Conservation (phyloP, 2,329 filamentous ascomycete genomes). For the Aureobasidium melanogenum region DNA sequence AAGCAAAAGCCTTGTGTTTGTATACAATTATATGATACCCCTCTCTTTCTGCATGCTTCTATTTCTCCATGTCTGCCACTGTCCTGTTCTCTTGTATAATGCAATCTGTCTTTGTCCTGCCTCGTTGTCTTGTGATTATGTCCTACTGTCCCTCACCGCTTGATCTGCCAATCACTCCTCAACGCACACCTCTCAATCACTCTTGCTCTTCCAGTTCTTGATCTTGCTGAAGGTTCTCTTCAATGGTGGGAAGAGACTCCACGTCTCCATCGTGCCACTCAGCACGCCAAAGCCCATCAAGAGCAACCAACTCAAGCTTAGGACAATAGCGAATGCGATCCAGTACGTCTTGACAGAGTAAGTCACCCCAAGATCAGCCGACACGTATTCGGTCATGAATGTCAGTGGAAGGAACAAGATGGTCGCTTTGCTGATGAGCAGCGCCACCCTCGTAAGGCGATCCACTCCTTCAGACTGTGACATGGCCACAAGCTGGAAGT, state of each 20-base stretch:
- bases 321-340: constrained; percentile 56
- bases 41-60: not conserved
- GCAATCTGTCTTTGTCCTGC: not conserved
- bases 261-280: constrained; percentile 47
- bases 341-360: constrained; percentile 59
- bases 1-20: not conserved
- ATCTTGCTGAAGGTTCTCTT: not conserved
- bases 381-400: constrained; percentile 65
- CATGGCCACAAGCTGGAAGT: constrained; percentile 69
- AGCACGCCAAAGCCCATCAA: constrained; percentile 50
- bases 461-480: constrained; percentile 67
- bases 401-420: constrained; percentile 68
- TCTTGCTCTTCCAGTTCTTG: constrained; percentile 7
- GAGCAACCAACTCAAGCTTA: constrained; percentile 49
- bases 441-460: constrained; percentile 60
- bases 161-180: not conserved
- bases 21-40: constrained; percentile 10
- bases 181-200: not conserved
- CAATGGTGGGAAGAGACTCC: constrained; percentile 7
- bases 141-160: not conserved
- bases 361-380: constrained; percentile 51
- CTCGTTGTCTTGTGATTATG: not conserved
- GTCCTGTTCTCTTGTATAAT: not conserved
- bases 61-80: not conserved
- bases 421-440: constrained; percentile 64